These are phyloP conservation scores for Ogataea saltuana DNA, from an alignment of 805 yeast genomes.

Conservation along the genomic window DNA sequence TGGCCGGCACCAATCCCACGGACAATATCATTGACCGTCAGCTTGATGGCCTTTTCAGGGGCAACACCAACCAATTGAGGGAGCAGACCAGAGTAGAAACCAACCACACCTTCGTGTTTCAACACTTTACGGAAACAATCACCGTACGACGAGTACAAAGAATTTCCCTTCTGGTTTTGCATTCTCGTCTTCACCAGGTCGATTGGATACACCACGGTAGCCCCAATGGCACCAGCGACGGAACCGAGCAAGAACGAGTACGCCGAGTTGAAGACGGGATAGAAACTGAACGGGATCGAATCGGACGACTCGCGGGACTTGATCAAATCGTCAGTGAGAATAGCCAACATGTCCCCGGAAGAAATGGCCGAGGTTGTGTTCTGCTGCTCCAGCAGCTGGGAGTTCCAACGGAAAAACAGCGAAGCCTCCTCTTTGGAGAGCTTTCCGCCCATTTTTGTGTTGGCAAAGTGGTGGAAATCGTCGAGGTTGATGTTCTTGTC, in stretches of 20 bases:
- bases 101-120: slow-evolving; percentile 74
- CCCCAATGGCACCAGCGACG: slow-evolving; percentile 96
- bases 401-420: slow-evolving; percentile 39
- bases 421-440: slow-evolving; percentile 32
- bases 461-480: slow-evolving; percentile 30
- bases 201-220: slow-evolving; percentile 96
- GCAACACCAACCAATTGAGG: slow-evolving; percentile 98
- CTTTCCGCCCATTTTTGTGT: slow-evolving; percentile 14
- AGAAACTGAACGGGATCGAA: slow-evolving; percentile 41
- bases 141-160: slow-evolving; percentile 72
- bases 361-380: slow-evolving; percentile 28
- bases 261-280: slow-evolving; percentile 78
- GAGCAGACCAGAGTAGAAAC: slow-evolving; percentile 87
- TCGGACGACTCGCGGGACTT: slow-evolving; percentile 49
- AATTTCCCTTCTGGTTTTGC: slow-evolving; percentile 86
- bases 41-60: slow-evolving; percentile 95
- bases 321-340: slow-evolving; percentile 55
- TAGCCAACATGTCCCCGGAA: slow-evolving; percentile 36
- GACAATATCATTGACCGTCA: slow-evolving; percentile 88
- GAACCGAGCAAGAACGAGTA: slow-evolving; percentile 91
- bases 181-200: slow-evolving; percentile 94
- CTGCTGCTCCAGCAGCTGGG: slow-evolving; percentile 31
- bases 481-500: slow-evolving; percentile 26
- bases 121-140: slow-evolving; percentile 86
- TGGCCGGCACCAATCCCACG: slow-evolving; percentile 65